These are phyloP conservation scores for Flaveria bidentis DNA, from an alignment of 129 eudicot genomes.

Conservation along the genomic window DNA sequence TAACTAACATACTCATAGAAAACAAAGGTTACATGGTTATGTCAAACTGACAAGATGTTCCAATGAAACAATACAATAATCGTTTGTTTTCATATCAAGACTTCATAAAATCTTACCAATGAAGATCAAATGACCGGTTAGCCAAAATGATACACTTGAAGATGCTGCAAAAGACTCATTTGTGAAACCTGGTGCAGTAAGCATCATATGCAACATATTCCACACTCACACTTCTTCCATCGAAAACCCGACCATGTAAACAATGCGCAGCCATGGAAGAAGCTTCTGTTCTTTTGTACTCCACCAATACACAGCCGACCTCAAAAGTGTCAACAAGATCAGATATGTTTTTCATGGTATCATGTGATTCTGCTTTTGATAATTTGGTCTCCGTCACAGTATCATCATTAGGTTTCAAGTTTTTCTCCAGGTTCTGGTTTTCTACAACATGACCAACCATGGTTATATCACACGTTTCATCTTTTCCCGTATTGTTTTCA, in stretches of 20 bases:
- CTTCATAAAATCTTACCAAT: not conserved
- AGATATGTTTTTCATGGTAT: constrained; percentile 5
- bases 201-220: constrained; percentile 57
- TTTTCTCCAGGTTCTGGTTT: constrained; percentile 27
- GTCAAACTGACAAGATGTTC: constrained; percentile 17
- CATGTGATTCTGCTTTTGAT: constrained; percentile 23
- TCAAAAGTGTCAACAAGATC: constrained; percentile 43
- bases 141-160: constrained; percentile 1
- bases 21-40: constrained; percentile 24
- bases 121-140: constrained; percentile 1
- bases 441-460: constrained; percentile 29
- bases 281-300: constrained; percentile 80
- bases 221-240: constrained; percentile 65
- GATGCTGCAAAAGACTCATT: constrained; percentile 23
- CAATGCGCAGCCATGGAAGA: constrained; percentile 85
- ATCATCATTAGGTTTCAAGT: constrained; percentile 4
- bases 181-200: constrained; percentile 52
- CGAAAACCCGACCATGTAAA: constrained; percentile 85
- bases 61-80: constrained; percentile 21
- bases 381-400: constrained; percentile 26
- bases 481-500: constrained; percentile 29
- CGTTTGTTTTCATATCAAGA: constrained; percentile 15
- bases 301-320: constrained; percentile 80
- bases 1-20: constrained; percentile 3
- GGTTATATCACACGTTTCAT: constrained; percentile 35